Conservation (phyloP, 176 grass and related monocot genomes). For the Oryza australiensis region DNA sequence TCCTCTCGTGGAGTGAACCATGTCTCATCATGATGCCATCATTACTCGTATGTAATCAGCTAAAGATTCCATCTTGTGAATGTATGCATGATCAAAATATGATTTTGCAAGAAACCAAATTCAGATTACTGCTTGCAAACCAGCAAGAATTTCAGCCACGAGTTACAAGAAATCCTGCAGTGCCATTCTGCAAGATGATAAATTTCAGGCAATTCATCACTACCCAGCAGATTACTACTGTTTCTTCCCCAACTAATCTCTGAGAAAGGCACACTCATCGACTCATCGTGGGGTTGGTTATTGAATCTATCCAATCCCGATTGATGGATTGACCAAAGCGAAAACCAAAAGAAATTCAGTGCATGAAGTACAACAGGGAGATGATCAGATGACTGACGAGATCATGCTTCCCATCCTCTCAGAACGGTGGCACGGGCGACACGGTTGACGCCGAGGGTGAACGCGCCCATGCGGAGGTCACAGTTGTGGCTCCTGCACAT, state of each 20-base stretch:
- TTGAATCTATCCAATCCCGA: background rate
- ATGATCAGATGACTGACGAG: background rate
- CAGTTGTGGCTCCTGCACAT: conserved; percentile 87
- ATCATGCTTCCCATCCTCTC: conserved; percentile 83
- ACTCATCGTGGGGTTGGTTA: conserved; percentile 14
- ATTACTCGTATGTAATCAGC: background rate
- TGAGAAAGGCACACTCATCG: background rate
- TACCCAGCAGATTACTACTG: background rate
- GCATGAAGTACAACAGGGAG: background rate
- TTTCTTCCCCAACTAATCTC: background rate
- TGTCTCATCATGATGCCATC: background rate
- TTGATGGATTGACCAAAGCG: background rate
- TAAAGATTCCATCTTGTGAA: background rate
- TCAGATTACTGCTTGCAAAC: conserved; percentile 25
- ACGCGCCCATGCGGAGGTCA: conserved; percentile 94
- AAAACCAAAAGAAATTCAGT: background rate
- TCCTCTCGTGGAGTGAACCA: conserved; percentile 2
- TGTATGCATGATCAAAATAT: background rate
- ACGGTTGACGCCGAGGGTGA: conserved; percentile 93
- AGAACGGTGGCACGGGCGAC: conserved; percentile 86
- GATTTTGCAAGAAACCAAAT: background rate
- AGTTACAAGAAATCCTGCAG: conserved; percentile 18
- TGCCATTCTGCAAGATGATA: background rate
- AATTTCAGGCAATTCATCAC: background rate
- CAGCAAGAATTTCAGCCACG: conserved; percentile 15